Conservation (phyloP, 805 yeast species). For the Saccharomyces mikatae region DNA sequence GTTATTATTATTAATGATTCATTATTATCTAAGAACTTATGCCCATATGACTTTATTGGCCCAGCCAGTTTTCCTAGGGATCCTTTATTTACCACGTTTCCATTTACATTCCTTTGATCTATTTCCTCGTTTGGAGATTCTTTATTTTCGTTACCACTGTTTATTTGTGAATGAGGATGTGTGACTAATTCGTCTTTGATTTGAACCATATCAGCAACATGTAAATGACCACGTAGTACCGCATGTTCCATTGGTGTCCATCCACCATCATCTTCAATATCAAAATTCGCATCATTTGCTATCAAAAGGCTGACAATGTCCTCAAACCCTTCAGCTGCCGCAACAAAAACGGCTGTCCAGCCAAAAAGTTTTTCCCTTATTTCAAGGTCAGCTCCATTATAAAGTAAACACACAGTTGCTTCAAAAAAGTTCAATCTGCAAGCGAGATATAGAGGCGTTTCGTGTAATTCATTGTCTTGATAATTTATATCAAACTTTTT, state of each 20-base stretch:
- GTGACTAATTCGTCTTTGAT: constrained; percentile 10
- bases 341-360: constrained; percentile 89
- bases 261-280: constrained; percentile 69
- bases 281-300: constrained; percentile 44
- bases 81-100: neutral
- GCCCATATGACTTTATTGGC: constrained; percentile 81
- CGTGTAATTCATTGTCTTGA: constrained; percentile 51
- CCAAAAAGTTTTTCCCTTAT: constrained; percentile 72
- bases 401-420: constrained; percentile 48
- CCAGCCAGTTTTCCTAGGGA: constrained; percentile 17
- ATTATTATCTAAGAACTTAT: constrained; percentile 52
- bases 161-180: neutral
- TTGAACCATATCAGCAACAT: constrained; percentile 53
- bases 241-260: constrained; percentile 99
- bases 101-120: neutral
- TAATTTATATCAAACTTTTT: constrained; percentile 59
- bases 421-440: constrained; percentile 51
- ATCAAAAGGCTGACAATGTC: constrained; percentile 51
- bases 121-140: neutral
- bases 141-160: neutral
- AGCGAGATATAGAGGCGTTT: constrained; percentile 80
- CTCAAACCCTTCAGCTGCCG: constrained; percentile 75
- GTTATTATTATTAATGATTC: constrained; percentile 75
- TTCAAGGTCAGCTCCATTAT: constrained; percentile 62
- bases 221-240: constrained; percentile 76